Base-by-base conservation (phyloP, 2,329 filamentous ascomycete species). In the Colletotrichum siamense region DNA sequence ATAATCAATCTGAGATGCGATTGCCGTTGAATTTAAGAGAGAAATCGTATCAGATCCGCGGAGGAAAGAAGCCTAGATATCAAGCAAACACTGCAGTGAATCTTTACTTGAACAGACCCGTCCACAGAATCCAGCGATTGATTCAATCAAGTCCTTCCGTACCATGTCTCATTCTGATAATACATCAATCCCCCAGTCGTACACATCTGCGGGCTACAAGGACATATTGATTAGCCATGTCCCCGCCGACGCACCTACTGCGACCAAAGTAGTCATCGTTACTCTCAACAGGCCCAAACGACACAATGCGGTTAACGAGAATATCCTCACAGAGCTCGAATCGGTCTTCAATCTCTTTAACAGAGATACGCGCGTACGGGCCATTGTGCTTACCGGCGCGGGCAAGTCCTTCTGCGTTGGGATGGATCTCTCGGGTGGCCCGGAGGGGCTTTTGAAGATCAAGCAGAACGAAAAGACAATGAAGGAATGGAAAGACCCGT, bases 191-290 rank as follows among this genome's bases (percentile, higher is more conserved):
- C 71, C 74, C 0, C 9, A 59, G 10, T 57, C 66, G 10, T 77
- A 78, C 18, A 18, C 62, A 16, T 55, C 67, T 32, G 26, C 73
- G 1, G 16, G 34, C 22, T 77, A 44, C 65, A 66, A 75, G 10
- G 75, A 77, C n/a, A 78, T 78, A 2, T 6, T 61, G 1, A 30
- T 77, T 10, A 55, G 68, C 28, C 62, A 78, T 24, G 61, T 77
- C 5, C 77, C 77, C 2, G 32, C 59, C 13, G 49, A 61, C 2
- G 65, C 75, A 12, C 71, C 69, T 2, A 12, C 59, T 8, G 65
- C 61, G 2, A 71, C 62, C 34, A 65, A 61, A 10, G 73, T 71
- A 4, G 18, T 75, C 5, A 26, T 75, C 15, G 55, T 75, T 5
- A 71, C 62, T 12, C 49, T 71, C 28, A 71, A 71, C 15, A 28